Percentiles rank a stretch among this genome's conserved stretches.
phyloP scores from a whole-genome alignment of 2,329 filamentous ascomycete genomes.

The Coleophoma cylindrospora region DNA sequence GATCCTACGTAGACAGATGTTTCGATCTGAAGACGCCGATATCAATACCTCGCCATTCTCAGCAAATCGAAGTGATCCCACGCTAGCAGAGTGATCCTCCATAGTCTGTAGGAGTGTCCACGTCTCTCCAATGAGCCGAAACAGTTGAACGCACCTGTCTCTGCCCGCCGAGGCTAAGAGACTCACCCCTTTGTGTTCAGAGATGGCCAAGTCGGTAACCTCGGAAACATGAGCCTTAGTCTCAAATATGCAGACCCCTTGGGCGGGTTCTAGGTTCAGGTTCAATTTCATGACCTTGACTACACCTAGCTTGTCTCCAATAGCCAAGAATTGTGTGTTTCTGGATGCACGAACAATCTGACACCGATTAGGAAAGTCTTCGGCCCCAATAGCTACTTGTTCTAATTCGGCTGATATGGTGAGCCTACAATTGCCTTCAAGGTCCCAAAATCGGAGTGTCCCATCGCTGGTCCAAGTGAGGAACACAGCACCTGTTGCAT shows the following conservation, averaged over 20 bases:
- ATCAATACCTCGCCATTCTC: slow-evolving; percentile 64
- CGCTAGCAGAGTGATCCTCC: slow-evolving; percentile 83
- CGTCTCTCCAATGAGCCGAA: slow-evolving; percentile 49
- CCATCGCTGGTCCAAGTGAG: slow-evolving; percentile 86
- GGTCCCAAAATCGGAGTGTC: slow-evolving; percentile 75
- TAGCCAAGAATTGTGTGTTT: slow-evolving; percentile 63
- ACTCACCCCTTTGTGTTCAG: slow-evolving; percentile 53
- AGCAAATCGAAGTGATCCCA: slow-evolving; percentile 72
- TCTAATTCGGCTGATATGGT: slow-evolving; percentile 67
- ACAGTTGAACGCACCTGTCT: slow-evolving; percentile 92
- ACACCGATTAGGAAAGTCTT: slow-evolving; percentile 52
- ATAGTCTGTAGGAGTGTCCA: slow-evolving; percentile 87
- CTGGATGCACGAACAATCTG: slow-evolving; percentile 54
- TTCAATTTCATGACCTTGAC: slow-evolving; percentile 52
- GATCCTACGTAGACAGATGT: slow-evolving; percentile 75
- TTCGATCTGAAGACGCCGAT: slow-evolving; percentile 85
- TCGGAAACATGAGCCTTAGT: slow-evolving; percentile 84
- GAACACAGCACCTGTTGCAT: slow-evolving; percentile 64
- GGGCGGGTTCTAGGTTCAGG: slow-evolving; percentile 39
- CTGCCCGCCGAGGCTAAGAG: slow-evolving; percentile 80
- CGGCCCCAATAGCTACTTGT: slow-evolving; percentile 44
- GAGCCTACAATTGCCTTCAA: slow-evolving; percentile 62
- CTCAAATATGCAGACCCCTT: slow-evolving; percentile 58
- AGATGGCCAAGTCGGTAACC: slow-evolving; percentile 74
- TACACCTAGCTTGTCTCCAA: slow-evolving; percentile 83